Evolutionary conservation across 768 basidiomycete species (phyloP).

Genomic region (Crepidotus variabilis): DNA sequence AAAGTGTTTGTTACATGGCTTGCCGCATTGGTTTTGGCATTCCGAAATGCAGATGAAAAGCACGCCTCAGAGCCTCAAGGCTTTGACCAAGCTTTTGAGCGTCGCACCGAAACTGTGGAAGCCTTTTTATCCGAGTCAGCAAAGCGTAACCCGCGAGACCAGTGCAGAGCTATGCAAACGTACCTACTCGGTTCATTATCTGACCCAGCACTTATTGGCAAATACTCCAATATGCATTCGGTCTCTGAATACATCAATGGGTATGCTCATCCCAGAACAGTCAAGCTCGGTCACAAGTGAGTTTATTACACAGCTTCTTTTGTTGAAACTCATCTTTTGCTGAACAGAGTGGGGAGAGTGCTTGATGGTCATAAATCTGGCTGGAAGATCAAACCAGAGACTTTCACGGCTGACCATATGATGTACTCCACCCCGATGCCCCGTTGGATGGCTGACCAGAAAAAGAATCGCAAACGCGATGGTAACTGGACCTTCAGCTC

Average conservation of each 20-base stretch:
- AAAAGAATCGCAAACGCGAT: constrained; percentile 13
- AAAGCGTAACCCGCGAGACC: constrained; percentile 12
- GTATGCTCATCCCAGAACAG: constrained; percentile 42
- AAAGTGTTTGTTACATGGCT: constrained; percentile 57
- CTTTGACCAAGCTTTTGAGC: constrained; percentile 36
- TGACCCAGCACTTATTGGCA: constrained; percentile 43
- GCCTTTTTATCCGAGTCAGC: constrained; percentile 34
- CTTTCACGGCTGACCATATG: constrained; percentile 18
- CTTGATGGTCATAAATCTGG: constrained; percentile 64
- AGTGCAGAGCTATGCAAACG: constrained; percentile 38
- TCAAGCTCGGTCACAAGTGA: constrained; percentile 49
- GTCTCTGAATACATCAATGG: constrained; percentile 49
- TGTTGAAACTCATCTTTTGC: neutral
- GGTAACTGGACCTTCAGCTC: constrained; percentile 5
- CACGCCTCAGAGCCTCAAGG: constrained; percentile 44
- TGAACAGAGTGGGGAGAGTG: constrained; percentile 40
- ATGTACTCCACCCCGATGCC: constrained; percentile 14
- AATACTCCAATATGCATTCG: constrained; percentile 54
- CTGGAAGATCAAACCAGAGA: constrained; percentile 31
- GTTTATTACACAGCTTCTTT: neutral
- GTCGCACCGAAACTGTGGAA: constrained; percentile 38
- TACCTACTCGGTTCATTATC: constrained; percentile 48
- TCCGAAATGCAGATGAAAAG: constrained; percentile 46
- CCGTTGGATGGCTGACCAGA: constrained; percentile 23
- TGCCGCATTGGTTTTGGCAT: constrained; percentile 44